Base-by-base conservation (phyloP, 2,329 filamentous ascomycete genomes). In the Botryotinia calthae region DNA sequence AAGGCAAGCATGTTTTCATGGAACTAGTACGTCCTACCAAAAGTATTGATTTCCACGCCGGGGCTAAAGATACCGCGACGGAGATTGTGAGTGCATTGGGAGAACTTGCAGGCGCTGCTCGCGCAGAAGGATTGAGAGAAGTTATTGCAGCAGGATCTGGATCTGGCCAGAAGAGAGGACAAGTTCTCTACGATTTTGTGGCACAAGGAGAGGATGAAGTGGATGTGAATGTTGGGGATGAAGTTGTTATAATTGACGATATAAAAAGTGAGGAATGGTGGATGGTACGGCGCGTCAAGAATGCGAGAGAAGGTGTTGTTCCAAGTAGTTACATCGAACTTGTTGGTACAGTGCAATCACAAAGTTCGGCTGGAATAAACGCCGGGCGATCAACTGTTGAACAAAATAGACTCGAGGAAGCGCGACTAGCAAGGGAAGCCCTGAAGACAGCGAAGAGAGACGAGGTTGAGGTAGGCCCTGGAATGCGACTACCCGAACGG, bases 201-300 rank as follows among this genome's bases (percentile, higher is more conserved):
- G 96, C 96, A 0, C 95, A 98, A 81, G 95, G 95, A 51, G 93
- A 97, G 12, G 96, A 99, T 79, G 96, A 99, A 82, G 95, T 99
- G 65, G 97, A 94, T 0, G 96, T 99, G 64, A 90, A 89, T 40
- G 88, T 92, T 34, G 96, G 92, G 58, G 96, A 99, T 80, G 95
- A 99, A 80, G 95, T 99, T 58, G 85, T 97, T 61, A 86, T 99
- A 71, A 82, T 98, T 72, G 95, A 99, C 80, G 94, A 98, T 79
- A 89, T 86, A 48, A 96, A 95, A 83, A 98, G 95, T 75, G 94
- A 98, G 73, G 96, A 99, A 81, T 99, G 96, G 96, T 98, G 96
- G 95, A 94, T 96, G 85, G 94, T 99, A 51, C 89, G 93, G 74
- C 89, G 95, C 51, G 80, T 98, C 75, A 97, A 94, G 84, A 98